Conservation (phyloP, 2,329 filamentous ascomycete genomes). For the Botrytis byssoidea region DNA sequence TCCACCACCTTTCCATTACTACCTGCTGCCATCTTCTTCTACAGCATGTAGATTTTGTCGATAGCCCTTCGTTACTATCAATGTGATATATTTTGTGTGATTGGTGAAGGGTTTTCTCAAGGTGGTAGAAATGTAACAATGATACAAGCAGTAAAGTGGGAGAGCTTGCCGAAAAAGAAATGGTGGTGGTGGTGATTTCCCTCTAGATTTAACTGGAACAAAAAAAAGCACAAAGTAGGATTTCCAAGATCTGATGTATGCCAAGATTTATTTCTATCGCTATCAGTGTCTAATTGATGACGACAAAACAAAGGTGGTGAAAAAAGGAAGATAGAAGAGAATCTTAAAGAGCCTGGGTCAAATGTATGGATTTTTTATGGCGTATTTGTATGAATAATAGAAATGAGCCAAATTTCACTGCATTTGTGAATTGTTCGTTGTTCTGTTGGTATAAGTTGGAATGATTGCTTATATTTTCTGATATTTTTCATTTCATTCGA, state of each 20-base stretch:
- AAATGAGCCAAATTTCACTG: background rate
- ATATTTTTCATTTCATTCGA: background rate
- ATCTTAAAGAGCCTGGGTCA: background rate
- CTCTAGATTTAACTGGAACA: background rate
- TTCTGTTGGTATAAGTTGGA: background rate
- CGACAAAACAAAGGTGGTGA: background rate
- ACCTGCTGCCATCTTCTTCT: constrained; percentile 41
- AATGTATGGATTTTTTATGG: background rate
- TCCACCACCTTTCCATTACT: constrained; percentile 42
- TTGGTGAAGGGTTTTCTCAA: constrained; percentile 13
- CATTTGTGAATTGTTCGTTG: background rate
- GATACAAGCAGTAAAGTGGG: constrained; percentile 10
- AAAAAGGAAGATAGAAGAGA: background rate
- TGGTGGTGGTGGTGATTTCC: background rate
- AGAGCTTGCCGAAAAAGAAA: constrained; percentile 5
- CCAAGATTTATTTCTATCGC: background rate
- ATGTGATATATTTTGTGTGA: background rate
- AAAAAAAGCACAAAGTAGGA: background rate
- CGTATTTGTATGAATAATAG: background rate
- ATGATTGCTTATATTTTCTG: background rate
- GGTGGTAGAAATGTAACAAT: constrained; percentile 2
- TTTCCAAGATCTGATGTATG: constrained; percentile 15
- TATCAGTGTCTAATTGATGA: background rate
- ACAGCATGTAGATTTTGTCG: constrained; percentile 29
- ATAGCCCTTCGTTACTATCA: background rate